Evolutionary conservation across 371 early-diverging fungal species (phyloP), one percentile per base, ranked within the genome.

Genomic region (Parasitella parasitica): DNA sequence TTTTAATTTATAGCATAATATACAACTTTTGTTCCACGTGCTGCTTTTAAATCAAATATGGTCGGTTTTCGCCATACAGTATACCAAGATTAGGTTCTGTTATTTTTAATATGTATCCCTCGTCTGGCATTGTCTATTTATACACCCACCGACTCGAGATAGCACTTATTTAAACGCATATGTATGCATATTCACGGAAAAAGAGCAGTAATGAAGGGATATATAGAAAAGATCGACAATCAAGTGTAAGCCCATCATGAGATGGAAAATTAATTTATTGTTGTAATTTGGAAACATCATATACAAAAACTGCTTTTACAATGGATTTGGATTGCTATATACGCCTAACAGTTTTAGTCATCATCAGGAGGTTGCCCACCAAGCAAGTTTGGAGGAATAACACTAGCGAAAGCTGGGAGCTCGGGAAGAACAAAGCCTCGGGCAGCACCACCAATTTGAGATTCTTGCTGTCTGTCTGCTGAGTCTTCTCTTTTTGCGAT

Each of bases 281-380:
- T 12, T 46, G 20, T 46, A n/a, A n/a, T n/a, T n/a, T n/a, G n/a
- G n/a, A n/a, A n/a, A n/a, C n/a, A n/a, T n/a, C n/a, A n/a, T 22
- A 46, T 46, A 46, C 46, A 46, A 46, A 15, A 16, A 24, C 46
- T 13, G 9, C 24, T 46, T 24, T 24, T 22, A 46, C 18, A 24
- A 24, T 43, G 22, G 11, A 20, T 24, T 11, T 32, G 11, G 32
- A 7, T 32, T 32, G 32, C 46, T 24, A 12, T 12, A 11, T 11
- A 4, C 13, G 22, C 13, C 22, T 37, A 27, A 12, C 20, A 37
- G 26, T 5, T 1, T 20, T 36, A 58, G 24, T 58, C 59, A 2
- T 35, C 50, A 22, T 58, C 59, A 6, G 49, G 37, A 1, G 59
- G 27, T 26, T 58, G 38, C 15, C 59, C 59, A 36, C 59, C 59